Evolutionary conservation across 2,329 filamentous ascomycete genomes (phyloP).

Genomic region (Apiospora kogelbergensis): DNA sequence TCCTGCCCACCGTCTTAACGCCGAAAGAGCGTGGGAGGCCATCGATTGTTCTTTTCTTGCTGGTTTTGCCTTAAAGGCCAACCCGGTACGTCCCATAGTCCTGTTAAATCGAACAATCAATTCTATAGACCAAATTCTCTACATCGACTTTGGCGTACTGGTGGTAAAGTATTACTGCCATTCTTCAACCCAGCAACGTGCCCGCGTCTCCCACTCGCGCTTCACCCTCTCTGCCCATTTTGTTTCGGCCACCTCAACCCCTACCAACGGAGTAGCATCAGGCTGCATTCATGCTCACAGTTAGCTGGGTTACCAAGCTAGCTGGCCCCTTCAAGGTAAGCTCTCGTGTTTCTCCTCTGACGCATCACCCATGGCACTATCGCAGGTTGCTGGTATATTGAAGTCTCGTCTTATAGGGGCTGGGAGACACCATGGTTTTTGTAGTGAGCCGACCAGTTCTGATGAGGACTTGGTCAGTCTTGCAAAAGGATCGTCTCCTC

Average conservation of each 20-base stretch:
- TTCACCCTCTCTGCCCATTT: neutral
- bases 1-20: neutral
- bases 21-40: neutral
- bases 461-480: neutral
- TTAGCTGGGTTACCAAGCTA: neutral
- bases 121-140: neutral
- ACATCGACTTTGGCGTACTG: neutral
- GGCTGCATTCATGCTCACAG: too few species aligned
- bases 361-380: neutral
- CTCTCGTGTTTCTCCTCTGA: too few species aligned
- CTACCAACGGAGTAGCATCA: neutral
- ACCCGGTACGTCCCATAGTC: too few species aligned
- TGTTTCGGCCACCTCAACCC: neutral
- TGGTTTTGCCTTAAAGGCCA: neutral
- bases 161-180: neutral
- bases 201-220: neutral
- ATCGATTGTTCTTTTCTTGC: neutral
- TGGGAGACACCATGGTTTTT: neutral
- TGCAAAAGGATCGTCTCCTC: neutral
- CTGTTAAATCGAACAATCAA: neutral
- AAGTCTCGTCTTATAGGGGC: neutral
- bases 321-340: neutral
- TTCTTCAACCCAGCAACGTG: neutral
- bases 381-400: too few species aligned
- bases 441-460: neutral